These are phyloP conservation scores for Globisporangium heterothallicum DNA, from an alignment of 352 stramenopile species.

Conservation along the genomic window DNA sequence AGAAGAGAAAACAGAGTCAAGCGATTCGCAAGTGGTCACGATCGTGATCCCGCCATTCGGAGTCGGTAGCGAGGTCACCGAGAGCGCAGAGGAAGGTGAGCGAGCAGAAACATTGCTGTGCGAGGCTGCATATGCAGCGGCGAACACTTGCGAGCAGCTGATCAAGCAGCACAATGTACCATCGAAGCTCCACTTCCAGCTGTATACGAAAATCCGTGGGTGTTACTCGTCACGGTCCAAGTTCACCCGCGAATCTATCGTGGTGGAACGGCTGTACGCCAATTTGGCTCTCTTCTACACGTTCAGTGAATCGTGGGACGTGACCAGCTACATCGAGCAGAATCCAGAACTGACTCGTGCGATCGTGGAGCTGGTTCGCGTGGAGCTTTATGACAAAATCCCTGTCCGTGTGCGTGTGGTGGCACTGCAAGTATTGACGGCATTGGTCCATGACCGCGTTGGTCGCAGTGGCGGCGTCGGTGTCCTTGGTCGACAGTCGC, in stretches of 20 bases:
- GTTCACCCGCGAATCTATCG: slow-evolving; percentile 34
- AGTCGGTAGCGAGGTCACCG: too few relatives aligned
- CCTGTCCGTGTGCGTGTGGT: slow-evolving; percentile 52
- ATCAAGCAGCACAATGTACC: slow-evolving; percentile 50
- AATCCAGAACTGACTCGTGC: slow-evolving; percentile 68
- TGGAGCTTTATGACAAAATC: slow-evolving; percentile 59
- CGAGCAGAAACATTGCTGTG: slow-evolving; percentile 8
- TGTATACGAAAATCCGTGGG: slow-evolving; percentile 61
- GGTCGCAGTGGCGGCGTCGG: slow-evolving; percentile 59
- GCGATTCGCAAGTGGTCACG: slow-evolving; percentile 25
- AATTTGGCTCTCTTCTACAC: slow-evolving; percentile 70
- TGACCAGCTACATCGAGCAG: slow-evolving; percentile 73
- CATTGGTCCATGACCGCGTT: slow-evolving; percentile 71
- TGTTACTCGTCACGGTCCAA: slow-evolving; percentile 30
- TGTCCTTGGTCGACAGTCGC: slow-evolving; percentile 71
- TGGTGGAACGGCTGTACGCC: slow-evolving; percentile 67
- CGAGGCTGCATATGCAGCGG: slow-evolving; percentile 23
- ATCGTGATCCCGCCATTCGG: slow-evolving; percentile 27
- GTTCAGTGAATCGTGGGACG: slow-evolving; percentile 69
- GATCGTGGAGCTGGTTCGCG: slow-evolving; percentile 70
- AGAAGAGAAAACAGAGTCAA: slow-evolving; percentile 18
- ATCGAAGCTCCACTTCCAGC: slow-evolving; percentile 58
- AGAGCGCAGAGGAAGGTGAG: slow-evolving; percentile 19
- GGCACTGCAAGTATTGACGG: slow-evolving; percentile 67
- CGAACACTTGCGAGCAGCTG: slow-evolving; percentile 46